phyloP scores from a whole-genome alignment of 805 yeast species.

The Alloascoidea africana region DNA sequence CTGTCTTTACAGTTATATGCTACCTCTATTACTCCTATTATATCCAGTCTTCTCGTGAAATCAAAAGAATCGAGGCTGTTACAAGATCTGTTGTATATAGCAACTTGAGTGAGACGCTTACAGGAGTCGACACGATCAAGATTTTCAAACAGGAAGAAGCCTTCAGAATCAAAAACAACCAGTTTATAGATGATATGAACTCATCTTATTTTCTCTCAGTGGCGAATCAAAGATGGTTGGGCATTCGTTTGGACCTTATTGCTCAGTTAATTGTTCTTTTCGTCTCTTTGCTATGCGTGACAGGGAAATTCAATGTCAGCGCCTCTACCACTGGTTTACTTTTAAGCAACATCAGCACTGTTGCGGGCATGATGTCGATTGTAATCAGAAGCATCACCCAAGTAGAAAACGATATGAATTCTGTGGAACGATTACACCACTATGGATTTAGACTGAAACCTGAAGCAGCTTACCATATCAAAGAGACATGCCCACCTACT shows the following conservation, averaged over 20 bases:
- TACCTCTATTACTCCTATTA: conserved; percentile 42
- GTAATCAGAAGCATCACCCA: conserved; percentile 52
- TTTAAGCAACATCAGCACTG: conserved; percentile 40
- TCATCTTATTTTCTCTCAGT: conserved; percentile 49
- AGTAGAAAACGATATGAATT: conserved; percentile 64
- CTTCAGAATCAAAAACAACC: conserved; percentile 32
- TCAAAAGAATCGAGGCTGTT: conserved; percentile 62
- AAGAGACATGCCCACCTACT: conserved; percentile 24
- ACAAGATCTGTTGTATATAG: conserved; percentile 57
- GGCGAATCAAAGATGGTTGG: conserved; percentile 64
- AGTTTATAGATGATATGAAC: conserved; percentile 41
- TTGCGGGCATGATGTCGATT: conserved; percentile 41
- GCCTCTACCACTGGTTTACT: conserved; percentile 61
- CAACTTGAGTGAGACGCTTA: conserved; percentile 54
- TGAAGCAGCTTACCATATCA: conserved; percentile 46
- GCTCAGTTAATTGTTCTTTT: conserved; percentile 37
- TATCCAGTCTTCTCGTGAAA: conserved; percentile 60
- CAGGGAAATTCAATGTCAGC: conserved; percentile 40
- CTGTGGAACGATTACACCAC: conserved; percentile 56
- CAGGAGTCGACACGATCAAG: conserved; percentile 51
- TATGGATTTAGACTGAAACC: too few relatives aligned
- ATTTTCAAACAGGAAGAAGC: conserved; percentile 32
- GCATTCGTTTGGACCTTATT: conserved; percentile 40
- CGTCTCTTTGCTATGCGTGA: conserved; percentile 42
- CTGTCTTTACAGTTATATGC: conserved; percentile 26